Conservation (phyloP, 441 rosid species). For the Breynia disticha region DNA sequence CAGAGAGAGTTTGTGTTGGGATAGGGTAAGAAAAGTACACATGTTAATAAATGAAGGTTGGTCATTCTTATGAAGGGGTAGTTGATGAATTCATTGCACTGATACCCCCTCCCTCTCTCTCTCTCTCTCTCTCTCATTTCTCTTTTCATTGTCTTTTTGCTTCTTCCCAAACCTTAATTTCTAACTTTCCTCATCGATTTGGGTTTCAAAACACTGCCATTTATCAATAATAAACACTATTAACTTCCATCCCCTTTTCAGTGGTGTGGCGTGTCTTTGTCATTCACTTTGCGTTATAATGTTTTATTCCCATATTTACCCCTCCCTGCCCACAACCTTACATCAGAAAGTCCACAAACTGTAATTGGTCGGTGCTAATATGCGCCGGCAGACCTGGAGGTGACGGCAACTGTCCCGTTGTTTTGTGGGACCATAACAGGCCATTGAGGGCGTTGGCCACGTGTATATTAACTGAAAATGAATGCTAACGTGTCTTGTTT, state of each 20-base stretch:
- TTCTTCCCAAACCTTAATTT: no score
- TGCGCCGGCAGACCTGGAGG: conserved; percentile 1
- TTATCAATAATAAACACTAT: no score
- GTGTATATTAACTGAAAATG: not conserved
- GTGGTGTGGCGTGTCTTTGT: no score
- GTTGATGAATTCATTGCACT: no score
- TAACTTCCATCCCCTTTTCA: no score
- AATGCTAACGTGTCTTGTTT: not conserved
- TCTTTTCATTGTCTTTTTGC: no score
- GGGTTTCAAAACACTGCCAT: no score
- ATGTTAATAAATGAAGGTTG: not conserved
- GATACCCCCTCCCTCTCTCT: no score
- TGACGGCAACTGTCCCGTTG: conserved; percentile 7
- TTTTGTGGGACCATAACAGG: not conserved
- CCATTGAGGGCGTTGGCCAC: conserved; percentile 6
- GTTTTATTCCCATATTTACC: not conserved
- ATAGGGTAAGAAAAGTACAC: not conserved
- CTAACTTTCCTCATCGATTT: no score
- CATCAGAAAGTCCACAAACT: conserved; percentile 6
- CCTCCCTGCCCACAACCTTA: not conserved
- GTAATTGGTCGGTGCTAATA: conserved; percentile 5
- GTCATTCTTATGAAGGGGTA: not conserved
- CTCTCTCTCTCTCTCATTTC: no score
- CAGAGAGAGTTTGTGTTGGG: not conserved
- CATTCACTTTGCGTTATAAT: no score